Conservation (phyloP, 306 rosid genomes). For the Lathyrus sativus region DNA sequence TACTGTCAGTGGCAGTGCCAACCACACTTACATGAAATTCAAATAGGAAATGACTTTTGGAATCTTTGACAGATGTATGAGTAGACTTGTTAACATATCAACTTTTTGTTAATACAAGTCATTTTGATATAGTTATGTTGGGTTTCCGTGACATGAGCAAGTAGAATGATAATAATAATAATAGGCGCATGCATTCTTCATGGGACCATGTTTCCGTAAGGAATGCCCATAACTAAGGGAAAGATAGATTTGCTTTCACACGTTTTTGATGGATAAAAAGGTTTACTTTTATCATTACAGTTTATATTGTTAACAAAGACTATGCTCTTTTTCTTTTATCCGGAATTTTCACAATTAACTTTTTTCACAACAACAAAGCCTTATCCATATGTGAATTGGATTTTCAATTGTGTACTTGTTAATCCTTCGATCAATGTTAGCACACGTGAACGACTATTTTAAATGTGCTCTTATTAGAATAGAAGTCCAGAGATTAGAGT, state of each 20-base stretch:
- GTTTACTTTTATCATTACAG: slow-evolving; percentile 20
- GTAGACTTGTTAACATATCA: no score
- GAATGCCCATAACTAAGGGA: slow-evolving; percentile 45
- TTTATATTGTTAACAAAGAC: background rate
- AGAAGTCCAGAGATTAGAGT: no score
- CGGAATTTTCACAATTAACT: background rate
- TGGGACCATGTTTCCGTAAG: slow-evolving; percentile 42
- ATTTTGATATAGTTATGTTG: slow-evolving; percentile 26
- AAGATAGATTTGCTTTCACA: slow-evolving; percentile 35
- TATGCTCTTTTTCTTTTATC: slow-evolving; percentile 13
- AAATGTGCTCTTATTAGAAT: no score
- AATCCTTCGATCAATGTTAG: no score
- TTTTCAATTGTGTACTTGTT: no score
- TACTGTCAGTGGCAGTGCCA: slow-evolving; percentile 39
- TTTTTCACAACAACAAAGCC: background rate
- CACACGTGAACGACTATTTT: no score
- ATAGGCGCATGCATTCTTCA: slow-evolving; percentile 18
- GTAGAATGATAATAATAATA: slow-evolving; percentile 29
- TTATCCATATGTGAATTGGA: no score
- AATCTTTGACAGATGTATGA: no score
- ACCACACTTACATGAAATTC: slow-evolving; percentile 40
- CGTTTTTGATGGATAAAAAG: background rate
- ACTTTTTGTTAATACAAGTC: no score
- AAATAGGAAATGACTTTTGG: slow-evolving; percentile 40
- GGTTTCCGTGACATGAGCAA: slow-evolving; percentile 4